Conservation (phyloP, 352 stramenopile genomes). For the Globisporangium splendens region DNA sequence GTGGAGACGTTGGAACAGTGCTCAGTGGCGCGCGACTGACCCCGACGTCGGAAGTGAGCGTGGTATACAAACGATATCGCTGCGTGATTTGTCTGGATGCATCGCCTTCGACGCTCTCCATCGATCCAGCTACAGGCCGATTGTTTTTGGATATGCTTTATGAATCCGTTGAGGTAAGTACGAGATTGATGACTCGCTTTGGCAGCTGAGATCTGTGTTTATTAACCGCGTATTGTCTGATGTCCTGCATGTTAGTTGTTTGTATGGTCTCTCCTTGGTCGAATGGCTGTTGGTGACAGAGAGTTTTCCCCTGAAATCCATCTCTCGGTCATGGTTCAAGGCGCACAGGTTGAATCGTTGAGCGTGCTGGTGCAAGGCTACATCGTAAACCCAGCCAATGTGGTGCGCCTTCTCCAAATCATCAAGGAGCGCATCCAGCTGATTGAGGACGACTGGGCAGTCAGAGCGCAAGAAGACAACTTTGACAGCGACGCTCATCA, state of each 20-base stretch:
- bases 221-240: neutral
- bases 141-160: constrained; percentile 82
- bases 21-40: constrained; percentile 33
- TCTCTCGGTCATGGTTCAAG: constrained; percentile 80
- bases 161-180: constrained; percentile 58
- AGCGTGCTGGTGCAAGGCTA: constrained; percentile 82
- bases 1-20: constrained; percentile 7
- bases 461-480: constrained; percentile 28
- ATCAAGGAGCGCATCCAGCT: constrained; percentile 73
- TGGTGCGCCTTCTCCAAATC: constrained; percentile 50
- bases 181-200: too few species aligned
- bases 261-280: constrained; percentile 56
- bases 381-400: constrained; percentile 62
- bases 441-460: constrained; percentile 82
- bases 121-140: constrained; percentile 64
- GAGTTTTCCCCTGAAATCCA: constrained; percentile 67
- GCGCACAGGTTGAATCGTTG: constrained; percentile 70
- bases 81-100: constrained; percentile 83
- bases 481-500: constrained; percentile 12
- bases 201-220: neutral
- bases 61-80: constrained; percentile 76
- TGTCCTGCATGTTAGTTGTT: constrained; percentile 46
- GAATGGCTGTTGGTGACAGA: constrained; percentile 46
- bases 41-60: constrained; percentile 39
- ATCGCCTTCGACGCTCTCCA: constrained; percentile 79